These are phyloP conservation scores for Thymus mandschuricus DNA, from an alignment of 257 asterid species.

Conservation along the genomic window DNA sequence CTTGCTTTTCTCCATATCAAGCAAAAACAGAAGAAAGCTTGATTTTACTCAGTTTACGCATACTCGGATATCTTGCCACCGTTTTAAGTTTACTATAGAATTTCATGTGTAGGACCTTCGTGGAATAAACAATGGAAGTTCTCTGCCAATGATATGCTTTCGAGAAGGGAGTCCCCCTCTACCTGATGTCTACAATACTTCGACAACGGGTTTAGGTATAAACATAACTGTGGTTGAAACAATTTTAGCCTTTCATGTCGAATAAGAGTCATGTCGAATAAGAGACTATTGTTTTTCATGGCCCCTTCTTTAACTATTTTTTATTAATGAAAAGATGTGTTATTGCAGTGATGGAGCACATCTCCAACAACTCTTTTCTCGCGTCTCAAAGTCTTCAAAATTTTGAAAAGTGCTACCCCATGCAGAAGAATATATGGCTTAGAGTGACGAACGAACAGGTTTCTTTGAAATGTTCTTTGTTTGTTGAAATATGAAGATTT, in stretches of 20 bases:
- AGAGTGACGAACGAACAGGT: constrained; percentile 87
- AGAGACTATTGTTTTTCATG: neutral
- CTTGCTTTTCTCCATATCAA: neutral
- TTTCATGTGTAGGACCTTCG: constrained; percentile 52
- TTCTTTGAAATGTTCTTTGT: constrained; percentile 16
- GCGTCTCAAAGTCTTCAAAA: constrained; percentile 63
- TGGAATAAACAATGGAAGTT: constrained; percentile 46
- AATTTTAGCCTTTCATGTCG: neutral
- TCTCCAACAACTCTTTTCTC: constrained; percentile 66
- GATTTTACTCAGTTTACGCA: neutral
- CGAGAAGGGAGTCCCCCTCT: constrained; percentile 97
- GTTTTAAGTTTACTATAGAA: constrained; percentile 21
- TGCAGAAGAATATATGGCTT: constrained; percentile 76
- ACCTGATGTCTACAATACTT: constrained; percentile 79
- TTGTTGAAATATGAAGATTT: constrained; percentile 1
- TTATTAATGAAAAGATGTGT: constrained; percentile 27
- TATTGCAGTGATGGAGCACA: constrained; percentile 57
- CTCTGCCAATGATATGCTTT: constrained; percentile 79
- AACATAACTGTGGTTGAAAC: neutral
- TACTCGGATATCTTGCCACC: constrained; percentile 5
- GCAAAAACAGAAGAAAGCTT: too few relatives aligned
- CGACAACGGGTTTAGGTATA: constrained; percentile 76
- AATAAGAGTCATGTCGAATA: neutral
- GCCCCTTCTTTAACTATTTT: neutral
- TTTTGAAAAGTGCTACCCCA: constrained; percentile 81